A percentile compares a stretch with the other conserved stretches of the same genome.
Evolutionary conservation across 345 rosid species (phyloP).

Genomic region (Hibiscus mutabilis): DNA sequence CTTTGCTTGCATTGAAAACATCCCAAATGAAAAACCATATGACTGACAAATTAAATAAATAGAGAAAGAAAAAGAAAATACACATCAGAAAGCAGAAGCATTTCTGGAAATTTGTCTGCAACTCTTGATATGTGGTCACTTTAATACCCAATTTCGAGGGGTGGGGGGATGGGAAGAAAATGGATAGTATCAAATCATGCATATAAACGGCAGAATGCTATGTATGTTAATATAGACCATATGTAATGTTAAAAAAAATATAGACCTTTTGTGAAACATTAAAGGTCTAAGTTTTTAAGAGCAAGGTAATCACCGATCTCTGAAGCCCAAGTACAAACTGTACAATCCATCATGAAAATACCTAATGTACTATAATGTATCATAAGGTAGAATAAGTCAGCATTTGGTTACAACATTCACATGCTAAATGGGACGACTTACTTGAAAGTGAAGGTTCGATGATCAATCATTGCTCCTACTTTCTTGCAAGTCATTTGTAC

Average conservation of each 20-base stretch:
- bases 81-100: not conserved
- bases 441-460: not conserved
- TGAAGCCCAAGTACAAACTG: not conserved
- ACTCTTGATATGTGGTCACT: not conserved
- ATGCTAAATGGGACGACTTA: not conserved
- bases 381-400: not conserved
- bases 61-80: not conserved
- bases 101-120: not conserved
- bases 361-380: not conserved
- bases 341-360: not conserved
- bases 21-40: not conserved
- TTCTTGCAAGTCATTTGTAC: slow-evolving; percentile 18
- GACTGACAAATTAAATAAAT: not conserved
- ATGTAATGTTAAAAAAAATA: too few species aligned
- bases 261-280: too few species aligned
- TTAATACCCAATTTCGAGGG: not conserved
- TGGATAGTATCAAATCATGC: not conserved
- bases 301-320: not conserved
- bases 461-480: slow-evolving; percentile 10
- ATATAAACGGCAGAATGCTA: not conserved
- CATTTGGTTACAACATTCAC: not conserved
- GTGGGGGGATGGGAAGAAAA: not conserved
- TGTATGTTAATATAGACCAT: not conserved
- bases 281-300: not conserved
- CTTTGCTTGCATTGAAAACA: slow-evolving; percentile 4